phyloP scores from a whole-genome alignment of 352 stramenopile genomes.

The Globisporangium iwayamae region DNA sequence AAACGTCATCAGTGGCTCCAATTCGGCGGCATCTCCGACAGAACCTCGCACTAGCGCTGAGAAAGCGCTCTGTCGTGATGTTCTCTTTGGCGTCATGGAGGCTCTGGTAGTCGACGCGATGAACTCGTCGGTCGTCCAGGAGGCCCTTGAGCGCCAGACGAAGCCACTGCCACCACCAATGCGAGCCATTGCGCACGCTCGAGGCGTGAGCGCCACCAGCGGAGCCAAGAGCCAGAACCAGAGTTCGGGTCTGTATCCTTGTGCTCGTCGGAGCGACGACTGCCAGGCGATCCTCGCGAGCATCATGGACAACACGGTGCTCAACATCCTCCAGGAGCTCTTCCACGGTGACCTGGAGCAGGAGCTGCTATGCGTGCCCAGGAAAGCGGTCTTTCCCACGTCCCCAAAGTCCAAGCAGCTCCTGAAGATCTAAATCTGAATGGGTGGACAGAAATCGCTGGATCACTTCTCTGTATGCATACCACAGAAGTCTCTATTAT shows the following conservation, averaged over 20 bases:
- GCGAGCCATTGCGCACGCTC: conserved; percentile 21
- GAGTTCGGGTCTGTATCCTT: conserved; percentile 14
- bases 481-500: conserved; percentile 3
- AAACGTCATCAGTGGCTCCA: background rate
- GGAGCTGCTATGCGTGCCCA: conserved; percentile 62
- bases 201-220: conserved; percentile 1
- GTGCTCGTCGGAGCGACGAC: conserved; percentile 46
- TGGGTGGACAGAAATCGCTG: background rate
- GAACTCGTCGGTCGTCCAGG: conserved; percentile 42
- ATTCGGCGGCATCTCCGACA: background rate
- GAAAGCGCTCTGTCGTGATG: conserved; percentile 29
- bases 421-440: conserved; percentile 1
- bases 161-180: conserved; percentile 25
- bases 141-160: conserved; percentile 38
- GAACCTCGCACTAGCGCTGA: conserved; percentile 5
- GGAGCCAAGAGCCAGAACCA: conserved; percentile 6
- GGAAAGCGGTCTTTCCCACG: conserved; percentile 50
- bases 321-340: conserved; percentile 81
- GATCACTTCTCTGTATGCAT: background rate
- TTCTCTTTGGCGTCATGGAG: conserved; percentile 57
- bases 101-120: conserved; percentile 56
- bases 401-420: conserved; percentile 18
- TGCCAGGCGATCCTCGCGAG: conserved; percentile 56
- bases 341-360: conserved; percentile 73
- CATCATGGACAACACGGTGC: conserved; percentile 78